A percentile compares a stretch with the other conserved stretches of the same genome.
These are phyloP conservation scores for Leccinum obscurum DNA, from an alignment of 768 basidiomycete genomes.

Conservation along the genomic window DNA sequence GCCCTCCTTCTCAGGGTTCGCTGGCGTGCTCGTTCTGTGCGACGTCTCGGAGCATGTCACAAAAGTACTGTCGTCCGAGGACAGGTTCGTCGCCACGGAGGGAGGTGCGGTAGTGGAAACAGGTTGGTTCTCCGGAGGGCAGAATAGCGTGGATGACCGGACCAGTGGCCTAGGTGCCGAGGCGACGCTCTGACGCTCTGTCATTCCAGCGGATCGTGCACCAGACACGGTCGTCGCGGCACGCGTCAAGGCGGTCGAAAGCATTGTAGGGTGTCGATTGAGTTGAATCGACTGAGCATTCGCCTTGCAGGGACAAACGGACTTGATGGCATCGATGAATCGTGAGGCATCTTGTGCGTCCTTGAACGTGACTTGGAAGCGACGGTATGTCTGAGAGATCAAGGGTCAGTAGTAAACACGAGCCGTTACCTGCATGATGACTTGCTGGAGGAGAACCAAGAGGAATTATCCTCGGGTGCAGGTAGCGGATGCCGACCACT, in stretches of 20 bases:
- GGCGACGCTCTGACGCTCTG: conserved; percentile 7
- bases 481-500: conserved; percentile 73
- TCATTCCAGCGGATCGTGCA: not conserved
- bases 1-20: not conserved
- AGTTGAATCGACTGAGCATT: conserved; percentile 39
- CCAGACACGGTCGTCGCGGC: conserved; percentile 13
- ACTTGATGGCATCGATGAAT: conserved; percentile 62
- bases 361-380: conserved; percentile 74
- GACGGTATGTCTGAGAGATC: conserved; percentile 58
- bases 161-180: not conserved
- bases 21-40: conserved; percentile 6
- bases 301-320: conserved; percentile 74
- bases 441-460: conserved; percentile 35
- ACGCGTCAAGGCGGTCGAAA: conserved; percentile 17
- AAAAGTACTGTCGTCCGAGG: conserved; percentile 32
- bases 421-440: conserved; percentile 1
- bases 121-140: not conserved
- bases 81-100: conserved; percentile 9
- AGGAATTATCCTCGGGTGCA: conserved; percentile 45
- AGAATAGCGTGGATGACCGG: conserved; percentile 2
- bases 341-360: conserved; percentile 47
- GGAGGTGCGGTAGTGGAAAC: conserved; percentile 8
- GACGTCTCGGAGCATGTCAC: conserved; percentile 30
- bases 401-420: conserved; percentile 7
- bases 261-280: conserved; percentile 19